Percentiles rank a stretch among this genome's conserved stretches.
These are phyloP conservation scores for Alternaria postmessia DNA, from an alignment of 2,329 filamentous ascomycete species.

Conservation along the genomic window DNA sequence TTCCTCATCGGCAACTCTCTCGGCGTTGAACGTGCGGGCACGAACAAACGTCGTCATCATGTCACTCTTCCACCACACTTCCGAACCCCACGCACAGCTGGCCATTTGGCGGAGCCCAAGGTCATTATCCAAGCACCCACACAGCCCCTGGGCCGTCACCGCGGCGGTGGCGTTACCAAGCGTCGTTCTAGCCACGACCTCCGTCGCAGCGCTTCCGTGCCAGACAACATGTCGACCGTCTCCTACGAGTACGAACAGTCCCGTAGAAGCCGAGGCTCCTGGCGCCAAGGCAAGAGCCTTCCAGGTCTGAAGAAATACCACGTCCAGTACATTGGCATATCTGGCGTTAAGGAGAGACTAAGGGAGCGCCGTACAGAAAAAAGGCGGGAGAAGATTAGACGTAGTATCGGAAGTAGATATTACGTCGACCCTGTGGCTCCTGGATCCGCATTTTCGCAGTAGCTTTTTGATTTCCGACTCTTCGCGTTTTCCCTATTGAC, in stretches of 20 bases:
- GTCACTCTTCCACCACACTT: slow-evolving; percentile 36
- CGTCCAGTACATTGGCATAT: slow-evolving; percentile 61
- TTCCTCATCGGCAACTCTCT: slow-evolving; percentile 65
- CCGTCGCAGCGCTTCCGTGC: slow-evolving; percentile 27
- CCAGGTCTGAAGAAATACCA: slow-evolving; percentile 56
- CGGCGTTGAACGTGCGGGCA: slow-evolving; percentile 59
- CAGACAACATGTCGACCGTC: slow-evolving; percentile 22
- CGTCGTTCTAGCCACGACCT: slow-evolving; percentile 16
- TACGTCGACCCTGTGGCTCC: slow-evolving; percentile 39
- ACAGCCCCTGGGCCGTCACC: slow-evolving; percentile 23
- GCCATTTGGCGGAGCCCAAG: slow-evolving; percentile 28
- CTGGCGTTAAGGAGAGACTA: slow-evolving; percentile 59
- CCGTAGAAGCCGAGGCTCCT: slow-evolving; percentile 21
- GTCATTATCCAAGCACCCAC: slow-evolving; percentile 40
- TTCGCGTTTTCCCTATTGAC: not conserved
- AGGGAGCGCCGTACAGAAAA: slow-evolving; percentile 59
- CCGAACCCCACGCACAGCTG: slow-evolving; percentile 20
- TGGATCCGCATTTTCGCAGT: not conserved
- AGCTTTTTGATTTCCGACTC: not conserved
- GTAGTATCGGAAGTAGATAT: slow-evolving; percentile 61
- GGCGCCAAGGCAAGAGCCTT: slow-evolving; percentile 46
- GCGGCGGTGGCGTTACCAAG: slow-evolving; percentile 38
- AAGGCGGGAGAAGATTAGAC: slow-evolving; percentile 61
- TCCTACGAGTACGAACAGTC: slow-evolving; percentile 21
- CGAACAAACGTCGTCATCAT: slow-evolving; percentile 41